Conservation (phyloP, 2,329 filamentous ascomycete genomes). For the Zasmidium angulare region DNA sequence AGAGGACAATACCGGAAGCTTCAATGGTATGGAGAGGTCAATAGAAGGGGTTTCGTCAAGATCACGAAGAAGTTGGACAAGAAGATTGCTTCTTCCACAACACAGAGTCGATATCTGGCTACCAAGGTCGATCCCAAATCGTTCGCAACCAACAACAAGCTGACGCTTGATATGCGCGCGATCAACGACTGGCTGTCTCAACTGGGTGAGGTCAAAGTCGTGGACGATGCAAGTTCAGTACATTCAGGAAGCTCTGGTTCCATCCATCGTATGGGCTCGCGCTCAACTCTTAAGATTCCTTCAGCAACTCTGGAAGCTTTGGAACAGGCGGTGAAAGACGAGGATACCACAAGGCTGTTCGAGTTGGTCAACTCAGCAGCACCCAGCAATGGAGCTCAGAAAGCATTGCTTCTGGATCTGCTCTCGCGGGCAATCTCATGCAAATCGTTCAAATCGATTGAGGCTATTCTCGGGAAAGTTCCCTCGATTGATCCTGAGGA, state of each 20-base stretch:
- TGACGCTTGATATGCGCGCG: slow-evolving; percentile 59
- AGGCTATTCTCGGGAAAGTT: slow-evolving; percentile 67
- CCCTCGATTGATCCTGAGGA: slow-evolving; percentile 78
- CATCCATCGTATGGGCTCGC: slow-evolving; percentile 72
- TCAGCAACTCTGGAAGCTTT: slow-evolving; percentile 67
- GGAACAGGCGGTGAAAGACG: slow-evolving; percentile 69
- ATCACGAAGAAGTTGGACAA: slow-evolving; percentile 99
- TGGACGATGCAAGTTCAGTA: slow-evolving; percentile 72
- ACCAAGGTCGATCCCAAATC: slow-evolving; percentile 86
- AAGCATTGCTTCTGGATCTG: slow-evolving; percentile 73
- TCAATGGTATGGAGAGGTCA: slow-evolving; percentile 97
- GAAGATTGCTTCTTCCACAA: slow-evolving; percentile 70
- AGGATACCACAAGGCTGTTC: slow-evolving; percentile 60
- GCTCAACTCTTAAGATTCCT: slow-evolving; percentile 71
- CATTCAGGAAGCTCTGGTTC: slow-evolving; percentile 62
- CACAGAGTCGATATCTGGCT: slow-evolving; percentile 82
- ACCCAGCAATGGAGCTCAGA: slow-evolving; percentile 51
- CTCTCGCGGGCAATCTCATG: slow-evolving; percentile 74
- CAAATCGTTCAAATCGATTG: slow-evolving; percentile 67
- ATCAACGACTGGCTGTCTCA: slow-evolving; percentile 92
- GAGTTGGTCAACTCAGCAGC: slow-evolving; percentile 39
- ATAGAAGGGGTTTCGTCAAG: slow-evolving; percentile 91
- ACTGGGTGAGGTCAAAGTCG: slow-evolving; percentile 72
- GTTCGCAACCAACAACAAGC: slow-evolving; percentile 73
- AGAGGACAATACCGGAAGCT: slow-evolving; percentile 84